phyloP scores from a whole-genome alignment of 257 asterid genomes.

The Salvia hispanica region DNA sequence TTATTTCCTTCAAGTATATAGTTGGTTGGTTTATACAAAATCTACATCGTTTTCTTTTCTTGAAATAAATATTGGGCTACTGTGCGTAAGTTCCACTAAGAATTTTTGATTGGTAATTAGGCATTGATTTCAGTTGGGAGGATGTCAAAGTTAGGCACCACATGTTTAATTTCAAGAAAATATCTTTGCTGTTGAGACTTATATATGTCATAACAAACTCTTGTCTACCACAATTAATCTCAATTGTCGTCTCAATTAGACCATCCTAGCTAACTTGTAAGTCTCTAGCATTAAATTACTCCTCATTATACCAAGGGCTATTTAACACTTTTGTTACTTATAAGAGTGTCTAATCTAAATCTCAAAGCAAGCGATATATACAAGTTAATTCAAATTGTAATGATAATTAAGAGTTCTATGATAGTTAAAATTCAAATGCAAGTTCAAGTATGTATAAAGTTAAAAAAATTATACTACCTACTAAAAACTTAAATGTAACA shows the following conservation, averaged over 20 bases:
- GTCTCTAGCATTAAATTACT: not conserved
- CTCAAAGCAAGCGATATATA: too few relatives aligned
- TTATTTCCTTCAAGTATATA: conserved; percentile 12
- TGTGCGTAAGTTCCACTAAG: not conserved
- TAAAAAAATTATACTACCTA: too few relatives aligned
- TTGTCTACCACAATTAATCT: conserved; percentile 13
- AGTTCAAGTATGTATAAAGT: too few relatives aligned
- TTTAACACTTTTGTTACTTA: too few relatives aligned
- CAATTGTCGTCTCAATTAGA: not conserved
- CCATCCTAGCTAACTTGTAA: not conserved
- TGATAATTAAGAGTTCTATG: too few relatives aligned
- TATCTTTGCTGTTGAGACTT: conserved; percentile 2
- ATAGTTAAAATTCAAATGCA: too few relatives aligned
- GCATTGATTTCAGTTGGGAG: conserved; percentile 9
- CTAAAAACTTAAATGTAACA: too few relatives aligned
- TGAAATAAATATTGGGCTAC: not conserved
- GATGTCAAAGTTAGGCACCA: conserved; percentile 29
- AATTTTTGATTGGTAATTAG: not conserved
- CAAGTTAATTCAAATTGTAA: too few relatives aligned
- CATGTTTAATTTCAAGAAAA: conserved; percentile 19
- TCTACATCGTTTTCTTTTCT: not conserved
- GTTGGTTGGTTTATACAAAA: not conserved
- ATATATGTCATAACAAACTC: conserved; percentile 12
- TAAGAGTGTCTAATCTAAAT: too few relatives aligned
- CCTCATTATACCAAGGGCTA: not conserved